Evolutionary conservation across 768 basidiomycete species (phyloP).

Genomic region (Suillus variegatus): DNA sequence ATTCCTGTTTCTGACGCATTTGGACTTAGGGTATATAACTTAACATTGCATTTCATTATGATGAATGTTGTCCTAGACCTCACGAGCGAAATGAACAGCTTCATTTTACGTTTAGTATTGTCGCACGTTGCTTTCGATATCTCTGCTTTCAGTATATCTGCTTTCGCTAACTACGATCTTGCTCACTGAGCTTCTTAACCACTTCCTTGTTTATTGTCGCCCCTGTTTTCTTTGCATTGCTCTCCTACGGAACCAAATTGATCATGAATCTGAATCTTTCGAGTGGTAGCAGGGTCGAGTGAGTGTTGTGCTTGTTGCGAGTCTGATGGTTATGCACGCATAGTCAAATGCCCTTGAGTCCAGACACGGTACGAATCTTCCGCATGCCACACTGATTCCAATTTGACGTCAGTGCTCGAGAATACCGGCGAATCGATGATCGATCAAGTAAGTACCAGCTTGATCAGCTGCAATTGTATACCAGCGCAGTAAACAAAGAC

Average conservation of each 20-base stretch:
- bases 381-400: too few species aligned
- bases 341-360: too few species aligned
- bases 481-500: too few species aligned
- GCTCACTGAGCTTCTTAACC: not conserved
- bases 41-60: not conserved
- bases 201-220: not conserved
- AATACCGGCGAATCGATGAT: too few species aligned
- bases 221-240: not conserved
- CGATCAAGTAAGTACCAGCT: too few species aligned
- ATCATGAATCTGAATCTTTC: not conserved
- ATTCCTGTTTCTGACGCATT: not conserved
- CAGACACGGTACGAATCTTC: too few species aligned
- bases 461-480: too few species aligned
- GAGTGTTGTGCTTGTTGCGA: too few species aligned
- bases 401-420: too few species aligned
- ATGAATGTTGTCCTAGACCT: not conserved
- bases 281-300: too few species aligned
- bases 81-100: not conserved
- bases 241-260: not conserved
- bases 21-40: not conserved
- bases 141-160: not conserved
- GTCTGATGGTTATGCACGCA: too few species aligned
- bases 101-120: not conserved
- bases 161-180: not conserved
- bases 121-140: not conserved